Base-by-base conservation (phyloP, 2,329 filamentous ascomycete genomes). In the Diaporthe aspalathi region DNA sequence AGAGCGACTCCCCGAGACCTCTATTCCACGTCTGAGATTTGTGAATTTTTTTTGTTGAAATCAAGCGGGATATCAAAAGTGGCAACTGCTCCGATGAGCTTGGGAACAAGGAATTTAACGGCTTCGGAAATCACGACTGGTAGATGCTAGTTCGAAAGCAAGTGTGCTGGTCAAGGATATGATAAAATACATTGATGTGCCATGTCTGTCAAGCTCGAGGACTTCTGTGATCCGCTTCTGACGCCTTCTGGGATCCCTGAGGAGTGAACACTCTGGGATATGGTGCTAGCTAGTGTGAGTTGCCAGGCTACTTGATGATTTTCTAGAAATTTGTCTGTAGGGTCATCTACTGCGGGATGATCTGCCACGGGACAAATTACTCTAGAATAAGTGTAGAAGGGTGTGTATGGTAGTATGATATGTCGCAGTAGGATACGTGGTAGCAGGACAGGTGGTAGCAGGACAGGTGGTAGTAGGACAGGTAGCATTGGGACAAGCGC, bases 41-140 rank as follows among this genome's bases (percentile, higher is more conserved):
- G n/a, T 38, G 22, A 45, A 9, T 35, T 35, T 17, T 45, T 32
- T 56, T 50, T 52, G 65, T 70, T 57, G n/a, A 20, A 40, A 27
- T 56, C 50, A 63, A 66, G 67, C 70, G 70, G 60, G 67, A 66
- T 70, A 66, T 66, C 52, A 43, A 69, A 65, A 69, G 43, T 22
- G 50, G 43, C 60, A 49, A 17, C 43, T 63, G 49, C 27, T n/a
- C n/a, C 14, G 38, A 49, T 24, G 60, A 49, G 27, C 27, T n/a
- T 16, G 43, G 43, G 27, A 63, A 47, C 47, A 47, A 2, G 8
- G 40, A n/a, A n/a, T 20, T 22, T 32, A 35, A 29, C 43, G 60
- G 12, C 43, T 43, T 35, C 43, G 27, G 29, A 38, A 63, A 3
- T 65, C 60, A 65, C 7, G 45, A 35, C 11, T 38, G 29, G 45